phyloP scores from a whole-genome alignment of 257 asterid genomes.

The Capsicum rhomboideum region DNA sequence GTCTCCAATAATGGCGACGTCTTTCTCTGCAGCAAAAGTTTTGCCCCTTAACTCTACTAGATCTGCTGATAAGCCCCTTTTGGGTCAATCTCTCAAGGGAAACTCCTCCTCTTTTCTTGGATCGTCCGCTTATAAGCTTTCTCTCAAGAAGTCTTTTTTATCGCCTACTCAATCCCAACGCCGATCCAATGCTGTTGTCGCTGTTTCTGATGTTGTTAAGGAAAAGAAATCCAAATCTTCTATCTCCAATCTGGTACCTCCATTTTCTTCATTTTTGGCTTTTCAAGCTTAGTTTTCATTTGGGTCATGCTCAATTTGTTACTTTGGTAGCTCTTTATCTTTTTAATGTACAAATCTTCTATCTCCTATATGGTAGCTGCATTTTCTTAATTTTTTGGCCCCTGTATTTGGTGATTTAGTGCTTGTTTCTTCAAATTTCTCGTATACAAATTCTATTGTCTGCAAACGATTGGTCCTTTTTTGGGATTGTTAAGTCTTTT shows the following conservation, averaged over 20 bases:
- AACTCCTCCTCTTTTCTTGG: slow-evolving; percentile 44
- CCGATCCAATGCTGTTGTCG: slow-evolving; percentile 46
- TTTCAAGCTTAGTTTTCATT: neutral
- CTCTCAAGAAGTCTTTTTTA: slow-evolving; percentile 9
- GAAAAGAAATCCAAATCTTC: slow-evolving; percentile 49
- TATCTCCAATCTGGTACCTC: slow-evolving; percentile 42
- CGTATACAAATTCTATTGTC: neutral
- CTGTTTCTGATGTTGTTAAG: slow-evolving; percentile 71
- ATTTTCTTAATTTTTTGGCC: too few relatives aligned
- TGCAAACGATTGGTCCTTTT: neutral
- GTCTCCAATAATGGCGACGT: slow-evolving; percentile 30
- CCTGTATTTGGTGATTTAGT: neutral
- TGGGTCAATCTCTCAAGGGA: too few relatives aligned
- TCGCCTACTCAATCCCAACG: slow-evolving; percentile 16
- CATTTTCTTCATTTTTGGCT: neutral
- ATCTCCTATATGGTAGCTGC: too few relatives aligned
- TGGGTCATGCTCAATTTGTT: neutral
- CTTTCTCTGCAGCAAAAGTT: slow-evolving; percentile 53
- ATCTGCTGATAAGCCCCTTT: slow-evolving; percentile 48
- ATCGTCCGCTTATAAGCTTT: slow-evolving; percentile 26
- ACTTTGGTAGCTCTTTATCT: neutral
- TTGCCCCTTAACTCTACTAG: slow-evolving; percentile 39
- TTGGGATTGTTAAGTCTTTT: neutral
- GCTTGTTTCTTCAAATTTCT: neutral
- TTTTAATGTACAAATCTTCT: too few relatives aligned